A percentile compares a stretch with the other conserved stretches of the same genome.
These are phyloP conservation scores for Neonectria magnoliae DNA, from an alignment of 2,329 filamentous ascomycete species.

Conservation along the genomic window DNA sequence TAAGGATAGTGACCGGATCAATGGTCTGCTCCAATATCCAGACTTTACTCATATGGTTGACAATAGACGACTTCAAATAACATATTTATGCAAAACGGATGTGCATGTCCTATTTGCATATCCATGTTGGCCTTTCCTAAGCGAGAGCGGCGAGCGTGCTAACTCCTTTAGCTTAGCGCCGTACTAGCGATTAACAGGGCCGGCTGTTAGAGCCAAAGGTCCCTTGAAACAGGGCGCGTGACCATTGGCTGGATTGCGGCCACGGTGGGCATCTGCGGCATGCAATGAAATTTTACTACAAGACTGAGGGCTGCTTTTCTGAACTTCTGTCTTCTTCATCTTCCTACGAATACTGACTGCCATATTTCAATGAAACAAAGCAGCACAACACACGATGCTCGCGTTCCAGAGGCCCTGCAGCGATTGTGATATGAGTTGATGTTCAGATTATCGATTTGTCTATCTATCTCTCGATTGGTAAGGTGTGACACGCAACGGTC, in stretches of 20 bases:
- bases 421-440: background rate
- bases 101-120: too few species aligned
- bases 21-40: too few species aligned
- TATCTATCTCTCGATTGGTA: background rate
- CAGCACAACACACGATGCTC: conserved; percentile 5
- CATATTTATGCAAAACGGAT: too few species aligned
- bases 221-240: conserved; percentile 23
- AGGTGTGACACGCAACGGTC: conserved; percentile 4
- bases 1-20: too few species aligned
- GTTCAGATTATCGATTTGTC: conserved; percentile 6
- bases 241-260: conserved; percentile 31
- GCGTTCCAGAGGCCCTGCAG: background rate
- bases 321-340: conserved; percentile 22
- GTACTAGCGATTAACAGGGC: conserved; percentile 32
- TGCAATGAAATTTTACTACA: conserved; percentile 36
- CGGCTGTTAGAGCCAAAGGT: conserved; percentile 1
- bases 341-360: conserved; percentile 11
- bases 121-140: too few species aligned
- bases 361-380: conserved; percentile 7
- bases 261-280: conserved; percentile 26
- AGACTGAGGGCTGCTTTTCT: conserved; percentile 5
- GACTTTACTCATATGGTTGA: too few species aligned
- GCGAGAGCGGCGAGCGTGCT: background rate
- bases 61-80: too few species aligned
- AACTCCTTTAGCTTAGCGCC: background rate